Evolutionary conservation across 2,329 filamentous ascomycete species (phyloP).

Genomic region (Pseudogymnoascus sp.): DNA sequence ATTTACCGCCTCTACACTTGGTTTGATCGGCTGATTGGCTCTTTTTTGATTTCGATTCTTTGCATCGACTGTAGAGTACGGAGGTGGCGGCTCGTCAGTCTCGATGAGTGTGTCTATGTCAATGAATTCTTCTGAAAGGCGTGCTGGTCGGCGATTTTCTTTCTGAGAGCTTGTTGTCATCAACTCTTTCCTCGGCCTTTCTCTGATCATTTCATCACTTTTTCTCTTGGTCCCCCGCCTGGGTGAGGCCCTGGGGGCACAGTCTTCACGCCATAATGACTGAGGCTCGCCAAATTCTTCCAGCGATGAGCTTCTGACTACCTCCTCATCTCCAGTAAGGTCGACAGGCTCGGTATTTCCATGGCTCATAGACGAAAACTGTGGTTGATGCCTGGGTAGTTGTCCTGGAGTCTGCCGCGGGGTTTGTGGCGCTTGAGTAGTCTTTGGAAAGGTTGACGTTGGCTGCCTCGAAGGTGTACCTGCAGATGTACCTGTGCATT

Average conservation of each 20-base stretch:
- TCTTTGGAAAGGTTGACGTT: slow-evolving; percentile 17
- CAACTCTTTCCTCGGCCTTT: slow-evolving; percentile 9
- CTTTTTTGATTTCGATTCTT: background rate
- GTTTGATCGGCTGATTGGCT: slow-evolving; percentile 12
- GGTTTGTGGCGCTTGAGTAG: slow-evolving; percentile 20
- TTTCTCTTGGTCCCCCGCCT: slow-evolving; percentile 25
- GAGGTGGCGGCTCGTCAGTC: background rate
- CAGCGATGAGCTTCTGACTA: slow-evolving; percentile 17
- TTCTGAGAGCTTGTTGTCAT: slow-evolving; percentile 9
- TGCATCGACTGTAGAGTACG: background rate
- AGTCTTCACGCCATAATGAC: slow-evolving; percentile 21
- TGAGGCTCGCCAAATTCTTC: slow-evolving; percentile 19
- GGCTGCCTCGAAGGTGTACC: slow-evolving; percentile 26
- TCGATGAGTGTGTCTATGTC: slow-evolving; percentile 24
- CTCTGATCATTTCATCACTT: slow-evolving; percentile 23
- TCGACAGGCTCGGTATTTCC: slow-evolving; percentile 25
- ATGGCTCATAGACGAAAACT: slow-evolving; percentile 11
- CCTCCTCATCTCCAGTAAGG: slow-evolving; percentile 23
- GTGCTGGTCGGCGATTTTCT: slow-evolving; percentile 5
- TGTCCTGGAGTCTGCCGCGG: slow-evolving; percentile 24
- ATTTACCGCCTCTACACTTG: slow-evolving; percentile 4
- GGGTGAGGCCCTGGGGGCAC: slow-evolving; percentile 18
- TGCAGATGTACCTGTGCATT: background rate
- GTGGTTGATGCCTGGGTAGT: slow-evolving; percentile 18
- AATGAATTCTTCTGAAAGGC: slow-evolving; percentile 21